Base-by-base conservation (phyloP, 2,329 filamentous ascomycete genomes). In the Cladobotryum protrusum region DNA sequence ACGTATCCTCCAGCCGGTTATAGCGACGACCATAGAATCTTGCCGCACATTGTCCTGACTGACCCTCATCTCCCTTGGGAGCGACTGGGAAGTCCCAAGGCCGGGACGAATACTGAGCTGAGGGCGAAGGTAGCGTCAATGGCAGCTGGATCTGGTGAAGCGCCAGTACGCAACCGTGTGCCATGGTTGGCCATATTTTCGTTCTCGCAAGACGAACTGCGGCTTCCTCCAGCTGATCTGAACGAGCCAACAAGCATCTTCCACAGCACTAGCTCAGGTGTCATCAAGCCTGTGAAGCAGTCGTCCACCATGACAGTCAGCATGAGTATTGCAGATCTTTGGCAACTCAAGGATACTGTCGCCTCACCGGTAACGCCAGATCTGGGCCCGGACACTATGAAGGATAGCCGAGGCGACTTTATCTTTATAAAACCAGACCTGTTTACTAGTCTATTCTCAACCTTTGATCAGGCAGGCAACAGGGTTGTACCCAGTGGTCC, bases 41-140 rank as follows among this genome's bases (percentile, higher is more conserved):
- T 76, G 3, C 74, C 73, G 1, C 72, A 76, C 54, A 54, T 76
- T 0, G 69, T 76, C 4, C 59, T 76, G 17, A 70, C 55, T 1
- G 70, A 75, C 51, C 67, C 71, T 0, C 62, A 67, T 48, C 52
- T 74, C 1, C 73, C 72, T 0, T 76, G 74, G 74, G 68, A 72
- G 54, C 52, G 70, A 1, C 14, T 55, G 0, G 64, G 53, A 1
- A 66, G 57, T 15, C 49, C 49, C 1, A 53, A 41, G 41, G 13
- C 45, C 9, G 47, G 41, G 47, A 29, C 34, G 4, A 42, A 32
- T 20, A 18, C 32, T n/a, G 15, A 47, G 6, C n/a, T 39, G 18
- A 39, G 34, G 19, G 12, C n/a, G 13, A 35, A 36, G 17, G 43
- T 45, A 9, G 18, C 12, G 13, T n/a, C 35, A 8, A 36, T 34